These are phyloP conservation scores for Salix arbutifolia DNA, from an alignment of 345 rosid species.

Conservation along the genomic window DNA sequence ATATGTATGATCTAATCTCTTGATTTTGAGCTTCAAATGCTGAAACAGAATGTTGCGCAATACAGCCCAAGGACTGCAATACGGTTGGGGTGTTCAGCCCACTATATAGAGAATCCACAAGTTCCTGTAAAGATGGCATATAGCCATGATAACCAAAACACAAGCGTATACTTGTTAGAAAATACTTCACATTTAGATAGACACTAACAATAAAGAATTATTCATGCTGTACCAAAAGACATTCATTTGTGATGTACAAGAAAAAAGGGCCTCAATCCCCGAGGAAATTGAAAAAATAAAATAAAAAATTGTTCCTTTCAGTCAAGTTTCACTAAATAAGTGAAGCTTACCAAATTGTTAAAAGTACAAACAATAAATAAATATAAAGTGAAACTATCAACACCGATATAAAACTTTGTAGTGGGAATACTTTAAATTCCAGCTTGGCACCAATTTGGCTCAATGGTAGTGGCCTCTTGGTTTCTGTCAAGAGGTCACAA, in stretches of 20 bases:
- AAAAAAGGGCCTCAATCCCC: neutral
- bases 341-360: neutral
- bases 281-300: neutral
- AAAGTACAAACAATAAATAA: neutral
- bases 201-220: neutral
- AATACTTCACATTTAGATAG: neutral
- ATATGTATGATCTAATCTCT: slow-evolving; percentile 49
- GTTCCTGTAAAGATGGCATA: slow-evolving; percentile 43
- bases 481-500: no score
- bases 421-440: neutral
- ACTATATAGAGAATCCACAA: slow-evolving; percentile 52
- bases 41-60: slow-evolving; percentile 57
- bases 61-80: slow-evolving; percentile 87
- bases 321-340: neutral
- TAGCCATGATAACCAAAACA: neutral
- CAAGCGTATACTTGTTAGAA: neutral
- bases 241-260: neutral
- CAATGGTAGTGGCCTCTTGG: no score
- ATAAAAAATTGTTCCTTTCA: no score
- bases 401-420: neutral
- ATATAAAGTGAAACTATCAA: neutral
- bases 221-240: neutral
- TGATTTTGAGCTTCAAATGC: slow-evolving; percentile 51
- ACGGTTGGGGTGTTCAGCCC: slow-evolving; percentile 65
- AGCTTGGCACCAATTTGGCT: no score